A percentile compares a stretch with the other conserved stretches of the same genome.
These are phyloP conservation scores for Prosopis cineraria DNA, from an alignment of 306 rosid genomes.

Conservation along the genomic window DNA sequence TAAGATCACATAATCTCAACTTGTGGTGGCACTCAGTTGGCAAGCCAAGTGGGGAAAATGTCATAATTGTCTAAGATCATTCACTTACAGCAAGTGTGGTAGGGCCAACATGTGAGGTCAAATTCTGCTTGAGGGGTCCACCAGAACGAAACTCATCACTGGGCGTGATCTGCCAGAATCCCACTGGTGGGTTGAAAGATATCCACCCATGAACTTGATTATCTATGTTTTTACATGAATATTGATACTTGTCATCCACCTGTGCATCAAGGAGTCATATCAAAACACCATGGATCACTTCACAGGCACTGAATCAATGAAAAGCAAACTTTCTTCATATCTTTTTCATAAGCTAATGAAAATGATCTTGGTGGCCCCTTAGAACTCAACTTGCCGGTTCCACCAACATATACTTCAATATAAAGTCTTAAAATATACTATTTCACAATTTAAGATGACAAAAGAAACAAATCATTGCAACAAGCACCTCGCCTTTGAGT, in stretches of 20 bases:
- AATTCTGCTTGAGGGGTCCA: conserved; percentile 83
- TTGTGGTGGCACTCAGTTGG: conserved; percentile 22
- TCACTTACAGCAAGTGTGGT: conserved; percentile 74
- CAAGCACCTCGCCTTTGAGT: conserved; percentile 69
- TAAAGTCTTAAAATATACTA: conserved; percentile 15
- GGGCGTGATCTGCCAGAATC: conserved; percentile 85
- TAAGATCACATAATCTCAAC: conserved; percentile 8
- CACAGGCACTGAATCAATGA: conserved; percentile 12
- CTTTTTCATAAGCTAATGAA: conserved; percentile 19
- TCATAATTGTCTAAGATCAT: conserved; percentile 27
- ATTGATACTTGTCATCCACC: conserved; percentile 97
- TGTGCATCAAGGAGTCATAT: conserved; percentile 41
- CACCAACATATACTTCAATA: neutral
- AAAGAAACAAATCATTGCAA: conserved; percentile 24
- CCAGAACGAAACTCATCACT: conserved; percentile 82
- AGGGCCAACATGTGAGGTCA: conserved; percentile 90
- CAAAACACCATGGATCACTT: conserved; percentile 30
- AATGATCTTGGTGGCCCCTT: neutral
- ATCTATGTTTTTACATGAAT: conserved; percentile 70
- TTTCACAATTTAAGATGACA: conserved; percentile 25
- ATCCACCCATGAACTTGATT: conserved; percentile 89
- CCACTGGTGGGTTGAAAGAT: conserved; percentile 60
- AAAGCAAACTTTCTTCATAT: conserved; percentile 17
- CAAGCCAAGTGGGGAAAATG: conserved; percentile 14
- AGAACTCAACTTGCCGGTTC: conserved; percentile 13